Base-by-base conservation (phyloP, 768 basidiomycete genomes). In the Artomyces pyxidatus region DNA sequence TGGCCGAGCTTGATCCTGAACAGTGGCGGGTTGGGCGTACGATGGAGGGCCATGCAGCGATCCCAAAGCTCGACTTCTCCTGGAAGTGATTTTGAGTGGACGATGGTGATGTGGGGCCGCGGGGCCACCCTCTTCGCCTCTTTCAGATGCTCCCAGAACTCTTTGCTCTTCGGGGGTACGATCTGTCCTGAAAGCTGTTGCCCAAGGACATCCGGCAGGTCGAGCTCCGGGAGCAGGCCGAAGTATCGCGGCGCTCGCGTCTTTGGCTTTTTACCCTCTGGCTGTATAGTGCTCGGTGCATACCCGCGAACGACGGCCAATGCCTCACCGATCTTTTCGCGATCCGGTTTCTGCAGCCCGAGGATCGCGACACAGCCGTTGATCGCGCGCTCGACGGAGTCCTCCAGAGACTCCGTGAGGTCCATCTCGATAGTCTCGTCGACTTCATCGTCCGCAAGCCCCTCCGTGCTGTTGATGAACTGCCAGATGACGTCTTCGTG, bases 401-500 rank as follows among this genome's bases (percentile, higher is more conserved):
- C 63, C 59, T 81, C 75, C 12, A 85, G 63, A 4, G 66, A 59
- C 45, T 81, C 79, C 29, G 71, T 69, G 12, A 86, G 48, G 39
- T 77, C 59, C 80, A 90, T 85, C 29, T 85, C 77, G 17, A 97
- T 67, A 3, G 72, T 70, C 1, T 63, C 80, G 52, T 90, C 85
- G 6, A 88, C 83, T 63, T 90, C 82, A 14, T 58, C 57, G 2
- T 70, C 67, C 1, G 73, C 64, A 7, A 97, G 80, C 54, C 78
- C 74, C 54, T 93, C 79, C 0, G 70, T 63, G n/a, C 67, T 53
- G 22, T 66, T 69, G 46, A 98, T 67, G 68, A 99, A 98, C 65
- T 71, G 72, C 80, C 83, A 82, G n/a, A 98, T 64, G 17, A 94
- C 77, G 5, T 77, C 71, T 64, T 96, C 93, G 65, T 98, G 88